Conservation (phyloP, 306 rosid genomes). For the Gastrolobium bilobum region DNA sequence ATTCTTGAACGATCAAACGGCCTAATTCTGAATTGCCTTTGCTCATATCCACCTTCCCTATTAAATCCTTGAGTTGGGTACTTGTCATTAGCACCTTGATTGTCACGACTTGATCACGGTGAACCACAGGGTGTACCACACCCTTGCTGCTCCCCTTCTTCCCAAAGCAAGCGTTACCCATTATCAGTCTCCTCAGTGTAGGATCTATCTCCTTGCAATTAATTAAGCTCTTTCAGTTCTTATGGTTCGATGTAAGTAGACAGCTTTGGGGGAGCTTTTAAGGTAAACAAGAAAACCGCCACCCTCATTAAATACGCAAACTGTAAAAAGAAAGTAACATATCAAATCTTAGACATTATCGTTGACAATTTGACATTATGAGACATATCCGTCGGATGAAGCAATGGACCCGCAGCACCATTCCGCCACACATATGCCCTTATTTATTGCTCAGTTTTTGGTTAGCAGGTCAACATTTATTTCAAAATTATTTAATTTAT, state of each 20-base stretch:
- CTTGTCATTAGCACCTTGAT: constrained; percentile 56
- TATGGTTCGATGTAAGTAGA: neutral
- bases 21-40: constrained; percentile 46
- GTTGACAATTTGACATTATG: constrained; percentile 37
- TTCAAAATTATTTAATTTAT: neutral
- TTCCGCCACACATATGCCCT: constrained; percentile 29
- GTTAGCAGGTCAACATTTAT: neutral
- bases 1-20: constrained; percentile 51
- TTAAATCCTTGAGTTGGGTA: constrained; percentile 51
- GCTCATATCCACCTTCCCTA: constrained; percentile 46
- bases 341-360: neutral
- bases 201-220: neutral
- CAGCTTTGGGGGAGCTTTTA: neutral
- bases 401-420: neutral
- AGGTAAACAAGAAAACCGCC: neutral
- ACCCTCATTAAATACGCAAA: constrained; percentile 41
- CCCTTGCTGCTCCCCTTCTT: constrained; percentile 3
- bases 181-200: neutral
- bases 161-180: constrained; percentile 58
- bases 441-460: constrained; percentile 24
- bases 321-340: constrained; percentile 5
- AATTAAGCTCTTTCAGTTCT: neutral
- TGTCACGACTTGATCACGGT: constrained; percentile 40
- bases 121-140: constrained; percentile 35
- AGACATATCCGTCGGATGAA: neutral